Evolutionary conservation across 2,329 filamentous ascomycete genomes (phyloP), one percentile per base, ranked within the genome.

Genomic region (Chrysoporthe deuterocubensis): DNA sequence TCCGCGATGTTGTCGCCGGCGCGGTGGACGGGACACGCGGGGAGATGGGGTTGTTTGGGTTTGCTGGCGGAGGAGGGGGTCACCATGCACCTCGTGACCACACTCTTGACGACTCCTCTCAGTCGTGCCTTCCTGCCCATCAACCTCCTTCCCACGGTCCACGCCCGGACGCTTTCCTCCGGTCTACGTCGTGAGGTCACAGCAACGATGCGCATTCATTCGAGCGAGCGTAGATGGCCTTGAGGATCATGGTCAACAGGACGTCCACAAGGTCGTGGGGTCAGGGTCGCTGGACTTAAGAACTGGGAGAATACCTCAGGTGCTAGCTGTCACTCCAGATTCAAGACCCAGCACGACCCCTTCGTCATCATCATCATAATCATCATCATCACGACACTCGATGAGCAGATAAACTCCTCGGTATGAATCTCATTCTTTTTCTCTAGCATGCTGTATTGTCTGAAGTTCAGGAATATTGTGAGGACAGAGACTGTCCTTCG

Each of bases 81-180:
- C 9, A 40, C 9, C 37, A 9, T 18, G 13, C 11, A 18, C 32
- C 14, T 26, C 54, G 37, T 62, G 44, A 40, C n/a, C 11, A 5
- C 32, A 11, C n/a, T 48, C 14, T 48, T 64, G 40, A 64, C 62
- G 37, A 40, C 37, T 34, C 48, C 32, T 54, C 48, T 52, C 46
- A n/a, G 37, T 64, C 62, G 62, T 56, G 34, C 61, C 61, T 63
- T 64, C 62, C 50, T 46, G 18, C 16, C 34, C 37, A 59, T 42
- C 37, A 52, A 34, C 34, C 26, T 18, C 21, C 52, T 54, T 40
- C 40, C 32, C 9, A 4, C 16, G 7, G 8, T 11, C 14, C 50
- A 43, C n/a, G 14, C 4, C 21, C 37, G 37, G n/a, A 14, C 40
- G 14, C 21, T 34, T 37, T 16, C 37, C 48, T 14, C 40, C 21